A percentile compares a stretch with the other conserved stretches of the same genome.
Conservation (phyloP, 2,329 filamentous ascomycete species). For the Aspergillus piperis region DNA sequence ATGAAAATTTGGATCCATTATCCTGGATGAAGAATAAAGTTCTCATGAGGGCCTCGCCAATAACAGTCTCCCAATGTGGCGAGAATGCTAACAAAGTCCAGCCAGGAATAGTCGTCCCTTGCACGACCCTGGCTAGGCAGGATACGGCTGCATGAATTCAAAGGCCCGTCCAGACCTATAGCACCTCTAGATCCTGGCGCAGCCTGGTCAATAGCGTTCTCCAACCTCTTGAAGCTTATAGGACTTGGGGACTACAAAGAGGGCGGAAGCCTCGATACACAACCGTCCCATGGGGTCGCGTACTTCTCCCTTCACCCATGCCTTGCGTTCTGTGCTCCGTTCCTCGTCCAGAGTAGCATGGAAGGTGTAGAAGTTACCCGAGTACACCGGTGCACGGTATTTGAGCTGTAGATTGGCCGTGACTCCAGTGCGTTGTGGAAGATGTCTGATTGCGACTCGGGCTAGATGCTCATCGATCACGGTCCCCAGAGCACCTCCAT, state of each 20-base stretch:
- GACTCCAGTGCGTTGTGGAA: constrained; percentile 55
- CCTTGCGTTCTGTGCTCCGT: constrained; percentile 42
- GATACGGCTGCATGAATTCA: neutral
- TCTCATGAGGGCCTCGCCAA: neutral
- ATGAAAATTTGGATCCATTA: neutral
- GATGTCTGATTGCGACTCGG: constrained; percentile 57
- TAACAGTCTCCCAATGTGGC: neutral
- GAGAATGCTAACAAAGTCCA: neutral
- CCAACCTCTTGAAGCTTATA: constrained; percentile 45
- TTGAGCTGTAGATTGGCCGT: constrained; percentile 61
- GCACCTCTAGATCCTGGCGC: neutral
- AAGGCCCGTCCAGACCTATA: neutral
- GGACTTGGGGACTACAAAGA: constrained; percentile 62
- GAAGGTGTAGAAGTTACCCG: constrained; percentile 66
- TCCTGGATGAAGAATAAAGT: neutral
- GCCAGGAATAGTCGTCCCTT: neutral
- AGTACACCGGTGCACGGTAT: constrained; percentile 63
- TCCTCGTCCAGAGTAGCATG: constrained; percentile 46
- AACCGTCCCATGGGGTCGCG: constrained; percentile 52
- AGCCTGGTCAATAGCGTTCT: constrained; percentile 37
- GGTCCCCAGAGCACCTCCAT: constrained; percentile 70
- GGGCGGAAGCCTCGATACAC: constrained; percentile 59
- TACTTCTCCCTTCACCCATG: constrained; percentile 37
- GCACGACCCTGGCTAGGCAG: neutral
- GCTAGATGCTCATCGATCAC: constrained; percentile 69